Base-by-base conservation (phyloP, 495 filamentous ascomycete genomes). In the Podospora pseudoanserina region DNA sequence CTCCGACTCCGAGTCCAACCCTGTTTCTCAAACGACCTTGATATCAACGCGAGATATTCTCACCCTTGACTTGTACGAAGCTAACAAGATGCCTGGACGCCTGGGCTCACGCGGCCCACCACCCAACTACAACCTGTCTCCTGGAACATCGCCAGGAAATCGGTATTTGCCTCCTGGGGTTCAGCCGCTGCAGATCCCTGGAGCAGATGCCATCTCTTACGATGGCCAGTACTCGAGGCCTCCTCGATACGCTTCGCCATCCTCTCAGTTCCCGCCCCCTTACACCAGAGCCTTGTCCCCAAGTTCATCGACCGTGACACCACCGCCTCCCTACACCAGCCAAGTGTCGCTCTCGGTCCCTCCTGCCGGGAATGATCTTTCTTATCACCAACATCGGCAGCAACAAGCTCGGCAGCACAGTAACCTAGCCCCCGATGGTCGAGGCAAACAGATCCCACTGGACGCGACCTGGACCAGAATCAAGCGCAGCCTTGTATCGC, bases 391-490 rank as follows among this genome's bases (percentile, higher is more conserved):
- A 9, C 19, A 60, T 2, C 65, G 26, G 4, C 61, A 67, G 15
- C 19, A 60, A 1, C 65, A 27, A 3, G 63, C 70, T 16, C 69
- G 68, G 11, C 71, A 69, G 60, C 67, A 60, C 60, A 76, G 70
- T 63, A 68, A 67, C 34, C 70, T 86, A 0, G 83, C 78, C 1
- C 85, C 84, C 1, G 86, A 88, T 65, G 78, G 80, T 49, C 74
- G 79, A 16, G 86, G 86, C 16, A 81, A 84, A 44, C 86, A 86
- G 44, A 91, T 92, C 39, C 87, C 88, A 0, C 78, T 85, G 4
- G 85, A 88, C 56, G 90, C 89, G 0, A 87, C 85, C 28, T 92
- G 90, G 90, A 92, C 90, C 19, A 88, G 86, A 74, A 89, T 92
- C 69, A 83, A 85, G 57, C 85, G 90, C 39, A 75, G 80, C 4